Evolutionary conservation across 352 stramenopile genomes (phyloP), one percentile per base, ranked within the genome.

Genomic region (Aphanomyces stellatus): DNA sequence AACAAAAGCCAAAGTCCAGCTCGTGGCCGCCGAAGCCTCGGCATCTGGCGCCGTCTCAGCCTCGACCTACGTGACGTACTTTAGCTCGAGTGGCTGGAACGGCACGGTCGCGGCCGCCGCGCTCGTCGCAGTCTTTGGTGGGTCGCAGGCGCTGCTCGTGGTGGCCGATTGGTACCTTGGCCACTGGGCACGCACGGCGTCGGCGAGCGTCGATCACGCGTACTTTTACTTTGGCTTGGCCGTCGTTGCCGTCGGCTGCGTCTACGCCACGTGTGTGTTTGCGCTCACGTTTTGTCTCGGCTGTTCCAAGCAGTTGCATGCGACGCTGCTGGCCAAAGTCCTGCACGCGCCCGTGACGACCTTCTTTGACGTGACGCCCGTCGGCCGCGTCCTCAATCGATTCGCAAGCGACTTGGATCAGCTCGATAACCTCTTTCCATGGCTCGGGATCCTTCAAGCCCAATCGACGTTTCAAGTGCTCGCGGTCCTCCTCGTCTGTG

Each of bases 331-430:
- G 2, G 7, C 53, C 0, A 56, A 40, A 3, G 55, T 69, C 62
- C 7, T 69, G 2, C 10, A 22, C n/a, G 62, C 62, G 27, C 48
- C 62, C 42, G 27, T 69, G 11, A 22, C 51, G 70, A 66, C 41
- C 33, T 87, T 73, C 61, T 86, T 86, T 62, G 77, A 88, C 59
- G 75, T 69, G 1, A 85, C 72, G 22, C 87, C 87, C 6, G 74
- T 90, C 48, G 87, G 87, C 28, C 69, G 85, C n/a, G 73, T 93
- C 37, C 35, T 93, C 46, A 90, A 82, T 55, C 70, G 84, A 13
- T 94, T 96, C 63, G 88, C 80, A 2, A 91, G 86, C 66, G 75
- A 81, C 64, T 78, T 74, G 3, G 82, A 90, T 51, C 76, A 85
- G 5, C 64, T 90, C 24, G 87, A 95, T 72, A 91, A 74, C 2